These are phyloP conservation scores for Cryphonectria carpinicola DNA, from an alignment of 2,329 filamentous ascomycete species.

Conservation along the genomic window DNA sequence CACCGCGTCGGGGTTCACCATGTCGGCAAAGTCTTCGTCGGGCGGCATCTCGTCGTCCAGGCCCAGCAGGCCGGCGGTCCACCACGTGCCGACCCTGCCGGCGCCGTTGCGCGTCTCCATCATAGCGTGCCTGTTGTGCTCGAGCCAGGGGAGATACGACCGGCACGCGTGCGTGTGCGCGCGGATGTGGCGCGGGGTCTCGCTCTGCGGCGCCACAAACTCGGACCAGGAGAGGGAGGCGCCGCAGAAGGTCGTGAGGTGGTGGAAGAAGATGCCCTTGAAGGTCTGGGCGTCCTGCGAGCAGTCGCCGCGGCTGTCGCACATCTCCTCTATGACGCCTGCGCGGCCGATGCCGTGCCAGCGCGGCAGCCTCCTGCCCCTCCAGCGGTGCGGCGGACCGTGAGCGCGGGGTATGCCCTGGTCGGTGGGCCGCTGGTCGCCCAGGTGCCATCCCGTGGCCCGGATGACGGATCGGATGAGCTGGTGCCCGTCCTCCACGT, in stretches of 20 bases:
- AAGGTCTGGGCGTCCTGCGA: constrained; percentile 87
- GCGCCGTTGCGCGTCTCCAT: constrained; percentile 21
- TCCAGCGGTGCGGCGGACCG: constrained; percentile 31
- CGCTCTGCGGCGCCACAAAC: constrained; percentile 31
- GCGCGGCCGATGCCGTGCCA: constrained; percentile 79
- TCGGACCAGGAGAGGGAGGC: constrained; percentile 52
- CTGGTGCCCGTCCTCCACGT: constrained; percentile 78
- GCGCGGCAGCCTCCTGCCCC: constrained; percentile 45
- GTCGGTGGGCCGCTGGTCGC: constrained; percentile 47
- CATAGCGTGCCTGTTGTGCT: constrained; percentile 28
- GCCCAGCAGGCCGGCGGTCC: constrained; percentile 25
- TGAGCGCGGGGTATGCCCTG: constrained; percentile 32
- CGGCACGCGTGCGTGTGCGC: constrained; percentile 25
- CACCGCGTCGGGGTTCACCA: constrained; percentile 23
- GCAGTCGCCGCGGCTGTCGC: constrained; percentile 75
- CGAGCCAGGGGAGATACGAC: constrained; percentile 25
- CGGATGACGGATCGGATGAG: constrained; percentile 74
- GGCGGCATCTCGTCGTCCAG: constrained; percentile 20
- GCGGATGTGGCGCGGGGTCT: constrained; percentile 20
- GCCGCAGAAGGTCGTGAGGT: constrained; percentile 78
- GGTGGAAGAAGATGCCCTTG: constrained; percentile 95
- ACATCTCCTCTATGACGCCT: constrained; percentile 83
- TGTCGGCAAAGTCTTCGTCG: constrained; percentile 22
- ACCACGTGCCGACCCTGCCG: constrained; percentile 32
- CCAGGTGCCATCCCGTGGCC: constrained; percentile 75